phyloP scores from a whole-genome alignment of 805 yeast species.

The Candida ponderosae region DNA sequence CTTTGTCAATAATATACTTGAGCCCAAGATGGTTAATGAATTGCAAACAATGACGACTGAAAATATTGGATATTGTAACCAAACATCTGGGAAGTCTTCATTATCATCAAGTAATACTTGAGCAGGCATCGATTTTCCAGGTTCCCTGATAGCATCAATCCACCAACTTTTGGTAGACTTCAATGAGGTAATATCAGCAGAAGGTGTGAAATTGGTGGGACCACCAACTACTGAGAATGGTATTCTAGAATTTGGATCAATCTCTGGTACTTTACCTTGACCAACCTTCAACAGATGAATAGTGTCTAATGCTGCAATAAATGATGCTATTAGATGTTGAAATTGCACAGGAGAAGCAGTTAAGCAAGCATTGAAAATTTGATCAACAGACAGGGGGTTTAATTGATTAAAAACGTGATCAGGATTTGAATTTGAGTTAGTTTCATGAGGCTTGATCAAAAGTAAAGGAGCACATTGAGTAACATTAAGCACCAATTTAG shows the following conservation, averaged over 20 bases:
- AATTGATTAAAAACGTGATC: constrained; percentile 20
- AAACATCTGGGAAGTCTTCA: constrained; percentile 25
- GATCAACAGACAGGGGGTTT: constrained; percentile 15
- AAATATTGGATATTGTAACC: constrained; percentile 32
- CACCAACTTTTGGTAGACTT: constrained; percentile 18
- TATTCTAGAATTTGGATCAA: constrained; percentile 3
- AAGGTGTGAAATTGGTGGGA: constrained; percentile 19
- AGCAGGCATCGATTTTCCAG: constrained; percentile 14
- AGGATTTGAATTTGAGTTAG: constrained; percentile 17
- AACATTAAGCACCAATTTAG: constrained; percentile 21
- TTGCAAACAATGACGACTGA: constrained; percentile 20
- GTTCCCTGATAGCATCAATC: constrained; percentile 16
- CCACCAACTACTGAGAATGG: constrained; percentile 22
- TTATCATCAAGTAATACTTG: constrained; percentile 9
- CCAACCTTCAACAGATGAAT: constrained; percentile 31
- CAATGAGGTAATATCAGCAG: constrained; percentile 15
- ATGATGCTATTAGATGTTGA: constrained; percentile 23
- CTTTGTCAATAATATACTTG: constrained; percentile 19
- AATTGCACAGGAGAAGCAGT: constrained; percentile 17
- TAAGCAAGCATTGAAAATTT: constrained; percentile 8
- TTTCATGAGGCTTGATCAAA: constrained; percentile 27
- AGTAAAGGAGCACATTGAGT: constrained; percentile 25
- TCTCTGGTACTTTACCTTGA: constrained; percentile 26
- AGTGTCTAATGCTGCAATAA: constrained; percentile 23
- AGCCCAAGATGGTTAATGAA: constrained; percentile 24